These are phyloP conservation scores for Kwoniella dendrophila DNA, from an alignment of 768 basidiomycete genomes.

Conservation along the genomic window DNA sequence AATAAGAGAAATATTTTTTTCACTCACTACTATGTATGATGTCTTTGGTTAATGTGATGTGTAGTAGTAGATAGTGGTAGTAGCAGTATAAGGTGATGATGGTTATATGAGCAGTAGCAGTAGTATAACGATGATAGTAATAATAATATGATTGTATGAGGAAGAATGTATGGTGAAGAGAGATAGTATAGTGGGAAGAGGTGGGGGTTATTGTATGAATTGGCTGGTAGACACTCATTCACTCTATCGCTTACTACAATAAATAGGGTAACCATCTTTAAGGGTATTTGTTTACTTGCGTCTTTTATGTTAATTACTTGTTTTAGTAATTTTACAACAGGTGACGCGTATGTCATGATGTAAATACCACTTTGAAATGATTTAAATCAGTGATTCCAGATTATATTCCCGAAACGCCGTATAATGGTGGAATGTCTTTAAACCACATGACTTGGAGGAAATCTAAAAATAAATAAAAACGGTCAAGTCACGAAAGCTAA, in stretches of 20 bases:
- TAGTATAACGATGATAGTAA: conserved; percentile 2
- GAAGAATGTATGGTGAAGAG: conserved; percentile 18
- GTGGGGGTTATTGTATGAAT: conserved; percentile 4
- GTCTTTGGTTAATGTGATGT: conserved; percentile 10
- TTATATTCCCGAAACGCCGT: conserved; percentile 19
- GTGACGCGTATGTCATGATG: conserved; percentile 6
- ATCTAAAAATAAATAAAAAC: neutral
- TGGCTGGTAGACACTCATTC: neutral
- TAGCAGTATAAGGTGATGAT: conserved; percentile 3
- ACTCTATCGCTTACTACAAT: neutral
- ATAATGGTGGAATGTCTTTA: neutral
- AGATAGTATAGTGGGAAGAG: conserved; percentile 8
- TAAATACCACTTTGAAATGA: too few relatives aligned
- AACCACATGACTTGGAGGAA: conserved; percentile 13
- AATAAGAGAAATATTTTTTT: neutral
- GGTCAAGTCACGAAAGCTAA: neutral
- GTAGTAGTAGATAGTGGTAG: conserved; percentile 9
- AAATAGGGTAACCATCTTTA: neutral
- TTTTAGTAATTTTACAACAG: neutral
- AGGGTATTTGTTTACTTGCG: neutral
- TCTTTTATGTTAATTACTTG: neutral
- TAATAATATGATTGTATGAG: conserved; percentile 4
- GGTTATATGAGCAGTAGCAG: neutral
- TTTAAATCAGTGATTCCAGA: conserved; percentile 2
- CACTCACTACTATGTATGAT: conserved; percentile 5